Conservation (phyloP, 257 asterid genomes). For the Solanum medicagineum region DNA sequence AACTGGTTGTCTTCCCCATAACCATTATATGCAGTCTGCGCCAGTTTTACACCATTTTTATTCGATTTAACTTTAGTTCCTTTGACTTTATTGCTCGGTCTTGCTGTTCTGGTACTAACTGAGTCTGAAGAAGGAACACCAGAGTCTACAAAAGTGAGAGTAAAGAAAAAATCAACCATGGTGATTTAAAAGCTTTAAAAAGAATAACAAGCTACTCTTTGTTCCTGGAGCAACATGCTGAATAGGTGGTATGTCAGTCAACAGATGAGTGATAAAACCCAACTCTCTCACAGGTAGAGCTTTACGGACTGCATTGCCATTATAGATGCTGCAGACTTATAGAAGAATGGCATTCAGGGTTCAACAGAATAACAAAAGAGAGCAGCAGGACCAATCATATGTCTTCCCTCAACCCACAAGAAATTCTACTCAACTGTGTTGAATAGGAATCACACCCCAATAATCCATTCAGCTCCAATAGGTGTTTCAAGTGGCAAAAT, state of each 20-base stretch:
- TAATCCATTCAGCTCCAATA: not conserved
- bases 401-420: not conserved
- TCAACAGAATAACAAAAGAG: not conserved
- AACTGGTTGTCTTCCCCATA: slow-evolving; percentile 18
- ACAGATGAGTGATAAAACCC: not conserved
- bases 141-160: slow-evolving; percentile 36
- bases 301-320: not conserved
- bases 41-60: slow-evolving; percentile 6
- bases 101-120: not conserved
- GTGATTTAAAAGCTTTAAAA: not conserved
- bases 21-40: slow-evolving; percentile 15
- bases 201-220: not conserved
- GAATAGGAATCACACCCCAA: not conserved
- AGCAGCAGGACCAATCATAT: not conserved
- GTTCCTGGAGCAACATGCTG: not conserved
- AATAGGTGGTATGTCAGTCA: not conserved
- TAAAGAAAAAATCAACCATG: not conserved
- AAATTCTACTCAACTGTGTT: not conserved
- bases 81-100: slow-evolving; percentile 19
- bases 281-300: not conserved
- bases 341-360: not conserved
- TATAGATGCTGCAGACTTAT: not conserved
- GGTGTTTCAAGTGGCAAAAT: not conserved
- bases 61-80: slow-evolving; percentile 22
- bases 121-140: slow-evolving; percentile 40